These are phyloP conservation scores for Pestalotiopsis sp. DNA, from an alignment of 2,329 filamentous ascomycete species.

Conservation along the genomic window DNA sequence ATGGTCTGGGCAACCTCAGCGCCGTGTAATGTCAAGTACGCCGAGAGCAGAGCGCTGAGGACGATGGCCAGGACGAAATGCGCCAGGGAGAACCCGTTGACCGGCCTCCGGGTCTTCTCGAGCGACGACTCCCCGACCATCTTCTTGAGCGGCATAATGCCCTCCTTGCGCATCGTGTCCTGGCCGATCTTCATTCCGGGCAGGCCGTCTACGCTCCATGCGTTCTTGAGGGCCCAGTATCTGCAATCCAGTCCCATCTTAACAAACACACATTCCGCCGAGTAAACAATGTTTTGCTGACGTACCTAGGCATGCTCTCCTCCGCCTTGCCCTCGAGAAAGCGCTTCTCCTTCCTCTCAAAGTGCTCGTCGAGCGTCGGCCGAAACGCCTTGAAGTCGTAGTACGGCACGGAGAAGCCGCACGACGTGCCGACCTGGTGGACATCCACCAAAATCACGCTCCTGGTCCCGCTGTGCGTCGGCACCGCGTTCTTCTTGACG, in stretches of 20 bases:
- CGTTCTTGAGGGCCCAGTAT: slow-evolving; percentile 45
- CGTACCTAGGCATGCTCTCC: slow-evolving; percentile 38
- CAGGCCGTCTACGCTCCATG: slow-evolving; percentile 42
- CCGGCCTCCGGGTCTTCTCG: slow-evolving; percentile 13
- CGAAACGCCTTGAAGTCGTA: slow-evolving; percentile 42
- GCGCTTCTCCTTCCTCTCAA: slow-evolving; percentile 33
- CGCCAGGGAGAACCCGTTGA: background rate
- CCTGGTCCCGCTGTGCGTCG: slow-evolving; percentile 33
- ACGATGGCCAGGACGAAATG: slow-evolving; percentile 13
- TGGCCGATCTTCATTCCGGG: slow-evolving; percentile 38
- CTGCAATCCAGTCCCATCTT: slow-evolving; percentile 17
- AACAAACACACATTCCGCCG: background rate
- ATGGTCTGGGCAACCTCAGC: background rate
- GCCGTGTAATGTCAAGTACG: background rate
- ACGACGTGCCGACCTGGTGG: slow-evolving; percentile 42
- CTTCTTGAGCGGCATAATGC: slow-evolving; percentile 40
- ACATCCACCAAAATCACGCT: slow-evolving; percentile 41
- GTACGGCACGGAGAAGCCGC: slow-evolving; percentile 42
- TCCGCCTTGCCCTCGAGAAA: slow-evolving; percentile 35
- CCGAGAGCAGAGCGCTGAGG: slow-evolving; percentile 9
- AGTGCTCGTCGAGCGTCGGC: slow-evolving; percentile 35
- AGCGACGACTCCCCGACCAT: slow-evolving; percentile 40
- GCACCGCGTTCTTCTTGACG: slow-evolving; percentile 33
- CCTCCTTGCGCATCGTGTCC: slow-evolving; percentile 31
- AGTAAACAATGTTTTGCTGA: background rate